Percentiles rank a stretch among this genome's conserved stretches.
phyloP scores from a whole-genome alignment of 2,329 filamentous ascomycete genomes.

The Laburnicola sp. region DNA sequence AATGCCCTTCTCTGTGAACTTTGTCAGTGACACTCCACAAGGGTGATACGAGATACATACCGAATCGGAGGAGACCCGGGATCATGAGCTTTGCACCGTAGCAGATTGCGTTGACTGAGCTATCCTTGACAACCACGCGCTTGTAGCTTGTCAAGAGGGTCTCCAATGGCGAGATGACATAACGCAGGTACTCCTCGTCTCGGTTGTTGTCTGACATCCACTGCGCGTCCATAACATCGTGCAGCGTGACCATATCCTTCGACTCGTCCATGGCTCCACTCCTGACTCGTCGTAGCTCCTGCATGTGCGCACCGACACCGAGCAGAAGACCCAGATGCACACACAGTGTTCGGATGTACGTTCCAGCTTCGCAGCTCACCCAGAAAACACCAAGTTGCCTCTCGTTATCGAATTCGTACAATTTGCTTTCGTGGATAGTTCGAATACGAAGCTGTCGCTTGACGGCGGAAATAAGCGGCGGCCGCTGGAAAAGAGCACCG shows the following conservation, averaged over 20 bases:
- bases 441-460: slow-evolving; percentile 98
- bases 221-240: slow-evolving; percentile 94
- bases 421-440: slow-evolving; percentile 96
- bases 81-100: slow-evolving; percentile 99
- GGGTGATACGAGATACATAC: slow-evolving; percentile 52
- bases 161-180: slow-evolving; percentile 90
- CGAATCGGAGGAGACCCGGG: slow-evolving; percentile 89
- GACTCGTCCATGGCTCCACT: slow-evolving; percentile 94
- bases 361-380: slow-evolving; percentile 98
- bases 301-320: slow-evolving; percentile 94
- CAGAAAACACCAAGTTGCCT: slow-evolving; percentile 97
- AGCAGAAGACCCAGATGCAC: slow-evolving; percentile 81
- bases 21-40: slow-evolving; percentile 16
- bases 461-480: slow-evolving; percentile 95
- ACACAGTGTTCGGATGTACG: slow-evolving; percentile 97
- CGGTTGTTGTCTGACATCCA: slow-evolving; percentile 95
- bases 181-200: slow-evolving; percentile 89
- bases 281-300: slow-evolving; percentile 91
- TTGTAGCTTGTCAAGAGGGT: slow-evolving; percentile 91
- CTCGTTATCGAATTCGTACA: slow-evolving; percentile 96
- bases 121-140: slow-evolving; percentile 96
- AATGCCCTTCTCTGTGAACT: slow-evolving; percentile 72
- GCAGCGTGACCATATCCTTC: slow-evolving; percentile 85
- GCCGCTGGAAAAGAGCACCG: slow-evolving; percentile 94
- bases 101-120: slow-evolving; percentile 93